These are phyloP conservation scores for Calonectria naviculata DNA, from an alignment of 2,329 filamentous ascomycete species.

Conservation along the genomic window DNA sequence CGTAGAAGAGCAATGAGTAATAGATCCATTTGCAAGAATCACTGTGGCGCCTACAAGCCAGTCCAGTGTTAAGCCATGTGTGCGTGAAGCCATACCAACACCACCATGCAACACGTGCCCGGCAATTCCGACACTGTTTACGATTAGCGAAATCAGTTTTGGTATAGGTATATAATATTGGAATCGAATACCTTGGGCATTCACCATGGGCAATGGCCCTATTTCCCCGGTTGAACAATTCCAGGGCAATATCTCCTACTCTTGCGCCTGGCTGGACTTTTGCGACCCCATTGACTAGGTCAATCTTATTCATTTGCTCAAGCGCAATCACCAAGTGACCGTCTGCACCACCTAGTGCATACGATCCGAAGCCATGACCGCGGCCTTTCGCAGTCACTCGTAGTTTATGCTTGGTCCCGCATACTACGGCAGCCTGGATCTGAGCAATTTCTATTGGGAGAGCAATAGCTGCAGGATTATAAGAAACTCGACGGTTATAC, in stretches of 20 bases:
- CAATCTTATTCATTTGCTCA: conserved; percentile 50
- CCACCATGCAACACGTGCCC: conserved; percentile 43
- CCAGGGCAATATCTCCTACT: conserved; percentile 57
- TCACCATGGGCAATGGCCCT: conserved; percentile 61
- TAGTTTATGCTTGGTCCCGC: conserved; percentile 52
- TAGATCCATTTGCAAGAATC: conserved; percentile 39
- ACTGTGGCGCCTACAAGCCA: conserved; percentile 41
- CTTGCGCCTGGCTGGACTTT: conserved; percentile 56
- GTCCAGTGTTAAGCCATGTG: conserved; percentile 41
- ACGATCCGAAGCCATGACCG: conserved; percentile 65
- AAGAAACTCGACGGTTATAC: conserved; percentile 46
- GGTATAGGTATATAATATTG: rapidly evolving
- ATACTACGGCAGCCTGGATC: conserved; percentile 57
- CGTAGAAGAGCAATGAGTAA: conserved; percentile 30
- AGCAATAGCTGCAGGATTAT: conserved; percentile 43
- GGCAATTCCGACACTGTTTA: conserved; percentile 38
- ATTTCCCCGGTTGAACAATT: conserved; percentile 50
- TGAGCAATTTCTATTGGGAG: conserved; percentile 48
- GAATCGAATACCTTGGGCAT: conserved; percentile 58
- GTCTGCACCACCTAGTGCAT: conserved; percentile 54
- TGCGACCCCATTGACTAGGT: conserved; percentile 25
- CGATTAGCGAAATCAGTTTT: conserved; percentile 10
- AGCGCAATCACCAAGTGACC: conserved; percentile 54
- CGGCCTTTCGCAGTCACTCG: conserved; percentile 63
- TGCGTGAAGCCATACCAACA: conserved; percentile 41